phyloP scores from a whole-genome alignment of 2,329 filamentous ascomycete genomes.

The Penicillium sp. region DNA sequence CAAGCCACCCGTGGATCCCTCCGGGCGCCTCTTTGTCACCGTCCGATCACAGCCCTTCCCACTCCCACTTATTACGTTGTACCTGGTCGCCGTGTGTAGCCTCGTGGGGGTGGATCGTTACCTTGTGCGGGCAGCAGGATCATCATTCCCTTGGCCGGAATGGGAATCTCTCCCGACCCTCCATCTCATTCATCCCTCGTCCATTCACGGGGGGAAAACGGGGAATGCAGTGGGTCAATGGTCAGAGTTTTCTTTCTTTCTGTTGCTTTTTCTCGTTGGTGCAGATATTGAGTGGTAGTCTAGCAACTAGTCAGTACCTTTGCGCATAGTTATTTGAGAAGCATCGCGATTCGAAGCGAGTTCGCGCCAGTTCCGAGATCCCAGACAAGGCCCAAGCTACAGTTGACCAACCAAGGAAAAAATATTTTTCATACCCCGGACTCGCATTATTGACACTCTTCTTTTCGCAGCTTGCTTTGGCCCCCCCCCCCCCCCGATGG shows the following conservation, averaged over 20 bases:
- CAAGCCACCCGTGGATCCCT: constrained; percentile 10
- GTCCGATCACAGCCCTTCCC: constrained; percentile 1
- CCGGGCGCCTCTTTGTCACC: constrained; percentile 10
- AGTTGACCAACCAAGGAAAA: background rate
- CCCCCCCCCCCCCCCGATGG: background rate
- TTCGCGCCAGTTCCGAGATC: too few species aligned
- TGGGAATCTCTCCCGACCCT: constrained; percentile 7
- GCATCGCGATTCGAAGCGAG: background rate
- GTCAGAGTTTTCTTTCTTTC: background rate
- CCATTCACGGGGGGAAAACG: constrained; percentile 6
- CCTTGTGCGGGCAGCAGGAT: background rate
- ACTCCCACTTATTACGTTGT: too few species aligned
- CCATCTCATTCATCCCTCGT: background rate
- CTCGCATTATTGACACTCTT: background rate
- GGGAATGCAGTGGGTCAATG: background rate
- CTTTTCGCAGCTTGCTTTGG: background rate
- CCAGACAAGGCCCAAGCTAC: background rate
- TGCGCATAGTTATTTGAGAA: background rate
- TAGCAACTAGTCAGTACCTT: background rate
- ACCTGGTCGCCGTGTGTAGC: background rate
- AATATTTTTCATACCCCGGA: background rate
- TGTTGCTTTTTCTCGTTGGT: background rate
- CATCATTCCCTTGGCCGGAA: background rate
- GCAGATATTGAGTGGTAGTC: background rate
- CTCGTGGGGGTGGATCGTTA: constrained; percentile 6